These are phyloP conservation scores for Globisporangium spiculum DNA, from an alignment of 352 stramenopile species.

Conservation along the genomic window DNA sequence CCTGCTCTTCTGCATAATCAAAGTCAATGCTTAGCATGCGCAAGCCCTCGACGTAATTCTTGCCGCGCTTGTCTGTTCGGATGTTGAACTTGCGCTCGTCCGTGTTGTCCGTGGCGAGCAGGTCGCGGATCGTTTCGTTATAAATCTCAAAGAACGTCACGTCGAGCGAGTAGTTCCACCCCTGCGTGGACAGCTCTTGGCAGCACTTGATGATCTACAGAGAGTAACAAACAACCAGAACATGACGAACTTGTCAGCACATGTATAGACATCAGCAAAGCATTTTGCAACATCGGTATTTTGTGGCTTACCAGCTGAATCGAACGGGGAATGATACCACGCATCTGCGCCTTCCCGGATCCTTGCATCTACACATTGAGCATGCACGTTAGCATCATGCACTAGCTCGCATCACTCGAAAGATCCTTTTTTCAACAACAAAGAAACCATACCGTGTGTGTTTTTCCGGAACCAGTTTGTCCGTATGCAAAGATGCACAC, in stretches of 20 bases:
- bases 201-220: slow-evolving; percentile 78
- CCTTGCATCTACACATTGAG: slow-evolving; percentile 91
- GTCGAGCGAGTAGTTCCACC: slow-evolving; percentile 96
- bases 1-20: slow-evolving; percentile 75
- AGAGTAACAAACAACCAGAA: not conserved
- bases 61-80: slow-evolving; percentile 73
- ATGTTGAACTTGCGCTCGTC: slow-evolving; percentile 74
- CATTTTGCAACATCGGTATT: not conserved
- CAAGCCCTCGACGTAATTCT: slow-evolving; percentile 89
- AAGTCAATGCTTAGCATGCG: slow-evolving; percentile 79
- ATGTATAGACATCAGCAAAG: not conserved
- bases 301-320: slow-evolving; percentile 76
- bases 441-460: slow-evolving; percentile 75
- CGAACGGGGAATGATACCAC: slow-evolving; percentile 97
- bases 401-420: not conserved
- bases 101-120: slow-evolving; percentile 78
- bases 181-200: slow-evolving; percentile 65
- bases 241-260: slow-evolving; percentile 1
- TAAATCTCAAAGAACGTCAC: slow-evolving; percentile 99
- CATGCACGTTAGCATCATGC: not conserved
- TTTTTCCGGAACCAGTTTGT: slow-evolving; percentile 97
- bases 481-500: slow-evolving; percentile 99
- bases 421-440: not conserved
- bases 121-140: slow-evolving; percentile 98
- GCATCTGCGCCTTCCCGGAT: slow-evolving; percentile 93